These are phyloP conservation scores for Primulina tabacum DNA, from an alignment of 257 asterid species.

Conservation along the genomic window DNA sequence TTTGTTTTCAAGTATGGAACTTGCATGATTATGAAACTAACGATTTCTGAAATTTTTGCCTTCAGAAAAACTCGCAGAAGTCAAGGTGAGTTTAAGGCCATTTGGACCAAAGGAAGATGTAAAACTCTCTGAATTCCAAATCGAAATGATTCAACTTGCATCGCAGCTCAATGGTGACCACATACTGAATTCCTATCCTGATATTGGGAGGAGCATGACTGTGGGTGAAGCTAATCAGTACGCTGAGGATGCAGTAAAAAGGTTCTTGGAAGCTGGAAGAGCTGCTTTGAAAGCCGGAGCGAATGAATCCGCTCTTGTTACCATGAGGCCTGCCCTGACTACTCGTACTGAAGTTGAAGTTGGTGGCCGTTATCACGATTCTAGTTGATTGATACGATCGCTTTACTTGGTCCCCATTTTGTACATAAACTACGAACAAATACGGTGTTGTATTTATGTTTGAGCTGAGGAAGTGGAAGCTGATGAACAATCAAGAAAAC, in stretches of 20 bases:
- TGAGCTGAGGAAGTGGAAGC: not conserved
- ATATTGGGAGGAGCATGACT: conserved; percentile 67
- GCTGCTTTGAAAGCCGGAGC: conserved; percentile 92
- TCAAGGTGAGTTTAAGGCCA: conserved; percentile 50
- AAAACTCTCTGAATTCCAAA: conserved; percentile 70
- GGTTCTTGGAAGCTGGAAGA: conserved; percentile 91
- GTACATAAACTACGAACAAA: conserved; percentile 14
- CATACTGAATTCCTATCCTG: conserved; percentile 70
- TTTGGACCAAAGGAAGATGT: conserved; percentile 71
- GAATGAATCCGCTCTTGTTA: conserved; percentile 75
- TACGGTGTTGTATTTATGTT: not conserved
- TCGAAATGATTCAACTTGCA: conserved; percentile 89
- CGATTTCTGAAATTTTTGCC: conserved; percentile 10
- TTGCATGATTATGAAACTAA: not conserved
- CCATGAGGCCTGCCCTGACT: conserved; percentile 83
- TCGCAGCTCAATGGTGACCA: conserved; percentile 91
- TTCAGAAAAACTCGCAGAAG: conserved; percentile 71
- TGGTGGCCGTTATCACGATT: conserved; percentile 21
- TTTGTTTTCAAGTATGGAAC: not conserved
- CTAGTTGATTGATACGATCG: conserved; percentile 39
- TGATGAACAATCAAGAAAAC: not conserved
- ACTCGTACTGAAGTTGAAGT: conserved; percentile 45
- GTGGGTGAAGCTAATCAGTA: conserved; percentile 64
- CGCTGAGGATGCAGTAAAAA: conserved; percentile 75
- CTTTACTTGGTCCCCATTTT: not conserved